Evolutionary conservation across 169 alveolate species (phyloP).

Genomic region (Plasmodium gallinaceum): DNA sequence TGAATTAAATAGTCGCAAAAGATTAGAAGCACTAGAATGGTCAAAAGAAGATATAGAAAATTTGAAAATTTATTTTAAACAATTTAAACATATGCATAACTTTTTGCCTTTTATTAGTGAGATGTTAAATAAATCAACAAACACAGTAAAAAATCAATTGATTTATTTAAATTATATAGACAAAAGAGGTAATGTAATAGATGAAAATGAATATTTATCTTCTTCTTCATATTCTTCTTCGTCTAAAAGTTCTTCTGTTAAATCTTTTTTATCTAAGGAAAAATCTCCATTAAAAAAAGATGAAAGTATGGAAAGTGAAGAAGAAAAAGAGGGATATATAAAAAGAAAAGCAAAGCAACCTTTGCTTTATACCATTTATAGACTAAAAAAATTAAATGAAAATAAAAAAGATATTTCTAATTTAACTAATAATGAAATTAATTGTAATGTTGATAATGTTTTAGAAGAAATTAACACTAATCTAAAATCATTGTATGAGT

Average conservation of each 20-base stretch:
- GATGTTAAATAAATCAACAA: slow-evolving; percentile 50
- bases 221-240: neutral
- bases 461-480: slow-evolving; percentile 21
- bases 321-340: neutral
- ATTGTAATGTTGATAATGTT: slow-evolving; percentile 47
- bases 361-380: slow-evolving; percentile 36
- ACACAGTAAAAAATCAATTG: slow-evolving; percentile 46
- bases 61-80: slow-evolving; percentile 49
- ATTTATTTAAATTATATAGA: slow-evolving; percentile 52
- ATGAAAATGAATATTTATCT: slow-evolving; percentile 3
- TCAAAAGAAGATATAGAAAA: slow-evolving; percentile 44
- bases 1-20: slow-evolving; percentile 26
- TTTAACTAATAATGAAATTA: slow-evolving; percentile 26
- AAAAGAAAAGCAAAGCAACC: slow-evolving; percentile 48
- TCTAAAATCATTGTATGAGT: slow-evolving; percentile 51
- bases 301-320: neutral
- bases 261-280: neutral
- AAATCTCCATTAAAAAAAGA: neutral
- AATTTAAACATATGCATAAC: slow-evolving; percentile 65
- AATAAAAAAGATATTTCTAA: slow-evolving; percentile 1
- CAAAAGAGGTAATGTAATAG: slow-evolving; percentile 40
- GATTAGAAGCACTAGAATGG: slow-evolving; percentile 71
- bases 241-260: neutral
- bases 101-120: slow-evolving; percentile 61
- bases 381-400: slow-evolving; percentile 45